A percentile compares a stretch with the other conserved stretches of the same genome.
Conservation (phyloP, 1,284 basidiomycete genomes). For the Cutaneotrichosporon cutaneum region DNA sequence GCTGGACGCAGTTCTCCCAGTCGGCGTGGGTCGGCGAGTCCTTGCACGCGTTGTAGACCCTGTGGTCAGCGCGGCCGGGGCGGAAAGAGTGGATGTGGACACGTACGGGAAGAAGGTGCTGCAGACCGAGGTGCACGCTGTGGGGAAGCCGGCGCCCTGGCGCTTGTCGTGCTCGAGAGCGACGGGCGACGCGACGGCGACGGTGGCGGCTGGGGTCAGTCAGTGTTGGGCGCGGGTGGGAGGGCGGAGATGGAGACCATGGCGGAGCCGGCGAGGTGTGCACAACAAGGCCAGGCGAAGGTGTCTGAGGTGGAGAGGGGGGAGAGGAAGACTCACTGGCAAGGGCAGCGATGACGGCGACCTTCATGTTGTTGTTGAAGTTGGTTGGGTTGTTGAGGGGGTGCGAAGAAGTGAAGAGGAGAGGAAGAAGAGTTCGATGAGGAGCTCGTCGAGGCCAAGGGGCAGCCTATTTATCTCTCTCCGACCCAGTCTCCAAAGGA, state of each 20-base stretch:
- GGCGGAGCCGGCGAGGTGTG: too few species aligned
- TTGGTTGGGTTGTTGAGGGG: not conserved
- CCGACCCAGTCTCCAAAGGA: not conserved
- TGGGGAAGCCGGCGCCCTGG: conserved; percentile 10
- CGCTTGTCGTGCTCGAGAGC: not conserved
- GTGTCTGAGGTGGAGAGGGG: not conserved
- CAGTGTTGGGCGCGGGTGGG: too few species aligned
- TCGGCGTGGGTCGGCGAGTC: not conserved
- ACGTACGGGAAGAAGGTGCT: conserved; percentile 1
- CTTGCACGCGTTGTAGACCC: not conserved
- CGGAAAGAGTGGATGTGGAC: not conserved
- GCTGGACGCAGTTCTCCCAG: not conserved
- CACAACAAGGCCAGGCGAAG: too few species aligned
- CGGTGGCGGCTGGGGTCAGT: not conserved
- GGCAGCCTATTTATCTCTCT: not conserved
- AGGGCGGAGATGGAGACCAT: not conserved
- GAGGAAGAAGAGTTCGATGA: not conserved
- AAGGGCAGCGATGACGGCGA: conserved; percentile 1
- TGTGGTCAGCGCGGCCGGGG: not conserved
- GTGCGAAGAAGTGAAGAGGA: not conserved
- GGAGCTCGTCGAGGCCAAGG: not conserved
- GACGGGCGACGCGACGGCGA: not conserved
- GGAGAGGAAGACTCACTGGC: not conserved
- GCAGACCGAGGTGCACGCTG: conserved; percentile 2
- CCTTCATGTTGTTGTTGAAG: conserved; percentile 2